These are phyloP conservation scores for Phialemoniopsis sp. DNA, from an alignment of 2,329 filamentous ascomycete species.

Conservation along the genomic window DNA sequence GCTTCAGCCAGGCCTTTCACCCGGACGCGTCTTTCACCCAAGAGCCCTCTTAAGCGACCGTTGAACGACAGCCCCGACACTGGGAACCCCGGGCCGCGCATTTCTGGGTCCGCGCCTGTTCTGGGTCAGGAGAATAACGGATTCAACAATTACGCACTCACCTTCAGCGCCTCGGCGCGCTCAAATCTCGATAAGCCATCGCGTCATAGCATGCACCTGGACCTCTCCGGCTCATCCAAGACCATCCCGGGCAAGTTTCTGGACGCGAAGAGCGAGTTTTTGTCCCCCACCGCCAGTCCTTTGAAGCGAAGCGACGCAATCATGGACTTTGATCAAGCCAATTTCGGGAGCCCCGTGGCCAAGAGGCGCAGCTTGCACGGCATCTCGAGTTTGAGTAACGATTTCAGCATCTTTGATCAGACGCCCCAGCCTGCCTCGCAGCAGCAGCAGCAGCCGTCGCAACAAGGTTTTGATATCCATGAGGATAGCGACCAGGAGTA, in stretches of 20 bases:
- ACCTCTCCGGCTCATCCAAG: conserved; percentile 49
- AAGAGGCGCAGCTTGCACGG: conserved; percentile 88
- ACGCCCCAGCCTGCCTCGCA: conserved; percentile 19
- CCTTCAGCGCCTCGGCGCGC: conserved; percentile 35
- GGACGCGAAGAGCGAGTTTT: conserved; percentile 38
- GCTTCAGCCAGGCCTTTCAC: conserved; percentile 49
- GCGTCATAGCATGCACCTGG: conserved; percentile 54
- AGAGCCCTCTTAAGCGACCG: conserved; percentile 76
- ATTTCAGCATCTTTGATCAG: conserved; percentile 75
- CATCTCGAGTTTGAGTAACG: conserved; percentile 55
- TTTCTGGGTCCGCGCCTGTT: conserved; percentile 22
- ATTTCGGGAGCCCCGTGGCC: conserved; percentile 78
- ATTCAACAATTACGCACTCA: conserved; percentile 19
- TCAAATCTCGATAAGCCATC: conserved; percentile 42
- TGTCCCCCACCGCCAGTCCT: conserved; percentile 67
- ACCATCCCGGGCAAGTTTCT: conserved; percentile 45
- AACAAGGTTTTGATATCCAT: conserved; percentile 41
- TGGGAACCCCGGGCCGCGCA: conserved; percentile 54
- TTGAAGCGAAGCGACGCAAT: conserved; percentile 88
- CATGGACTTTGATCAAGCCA: conserved; percentile 80
- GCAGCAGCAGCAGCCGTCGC: conserved; percentile 26
- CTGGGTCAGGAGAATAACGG: conserved; percentile 39
- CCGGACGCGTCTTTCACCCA: conserved; percentile 67
- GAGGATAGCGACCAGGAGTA: conserved; percentile 43
- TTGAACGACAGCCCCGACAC: conserved; percentile 67